Base-by-base conservation (phyloP, 768 basidiomycete genomes). In the Boletellus ananiceps region DNA sequence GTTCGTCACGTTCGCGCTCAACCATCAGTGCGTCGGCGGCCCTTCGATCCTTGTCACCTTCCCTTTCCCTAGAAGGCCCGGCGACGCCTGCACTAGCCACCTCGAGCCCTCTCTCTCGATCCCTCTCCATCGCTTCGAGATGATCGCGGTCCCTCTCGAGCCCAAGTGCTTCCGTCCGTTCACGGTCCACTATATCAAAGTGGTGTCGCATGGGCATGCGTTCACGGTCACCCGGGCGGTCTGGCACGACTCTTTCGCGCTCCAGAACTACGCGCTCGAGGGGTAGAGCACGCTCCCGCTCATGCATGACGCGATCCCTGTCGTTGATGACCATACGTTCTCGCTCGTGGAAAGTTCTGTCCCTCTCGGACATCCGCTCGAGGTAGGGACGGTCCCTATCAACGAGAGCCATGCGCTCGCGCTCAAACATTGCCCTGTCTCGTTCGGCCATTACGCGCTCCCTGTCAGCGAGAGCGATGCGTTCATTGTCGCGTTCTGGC, bases 101-200 rank as follows among this genome's bases (percentile, higher is more conserved):
- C 49, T 67, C 63, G 23, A 63, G 55, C 39, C 57, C 59, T 32
- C 62, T 53, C 39, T 65, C 60, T n/a, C 64, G 49, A n/a, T 71
- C 62, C 38, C 62, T 58, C 49, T 68, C 59, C 52, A 58, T 56
- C 13, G 44, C 54, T 43, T 66, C 63, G 19, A 59, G 50, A 16
- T 58, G 55, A 37, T 68, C 71, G 13, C 59, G 58, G 16, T 71
- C 68, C 33, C 70, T 50, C 36, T 68, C 71, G 12, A 69, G 60
- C 13, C 73, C 70, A 21, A 64, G 63, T 19, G 56, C 58, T 7
- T 61, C 62, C 36, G 51, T 55, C 8, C 59, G 64, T 37, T 66
- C 65, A 9, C 60, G 64, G 44, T 64, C 65, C n/a, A 43, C 19
- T 36, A 57, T 29, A 14, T 63, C 61, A 19, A 49, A 56, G 6